Evolutionary conservation across 2,329 filamentous ascomycete genomes (phyloP).

Genomic region (Arthrobotrys sphaeroides): DNA sequence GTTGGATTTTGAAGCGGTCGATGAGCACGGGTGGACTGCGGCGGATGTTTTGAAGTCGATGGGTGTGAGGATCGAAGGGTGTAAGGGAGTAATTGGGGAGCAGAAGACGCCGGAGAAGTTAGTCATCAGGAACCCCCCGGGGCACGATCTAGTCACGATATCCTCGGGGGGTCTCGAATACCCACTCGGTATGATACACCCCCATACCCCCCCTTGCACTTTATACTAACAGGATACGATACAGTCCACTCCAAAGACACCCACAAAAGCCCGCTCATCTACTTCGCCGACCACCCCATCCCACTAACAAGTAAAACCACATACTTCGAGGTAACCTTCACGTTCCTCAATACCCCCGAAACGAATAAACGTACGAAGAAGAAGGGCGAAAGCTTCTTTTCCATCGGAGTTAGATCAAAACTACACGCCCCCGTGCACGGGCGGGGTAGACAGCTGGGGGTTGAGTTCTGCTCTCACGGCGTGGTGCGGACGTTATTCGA

Average conservation of each 20-base stretch:
- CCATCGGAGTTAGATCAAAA: neutral
- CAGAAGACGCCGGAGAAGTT: no score
- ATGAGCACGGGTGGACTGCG: neutral
- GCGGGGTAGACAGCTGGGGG: neutral
- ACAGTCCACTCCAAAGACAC: no score
- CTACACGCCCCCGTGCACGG: neutral
- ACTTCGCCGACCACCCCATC: neutral
- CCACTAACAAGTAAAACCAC: neutral
- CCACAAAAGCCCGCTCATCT: neutral
- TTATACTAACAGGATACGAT: no score
- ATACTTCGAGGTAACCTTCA: constrained; percentile 12
- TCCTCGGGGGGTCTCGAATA: no score
- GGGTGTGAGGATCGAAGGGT: neutral
- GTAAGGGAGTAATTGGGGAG: no score
- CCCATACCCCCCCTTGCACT: no score
- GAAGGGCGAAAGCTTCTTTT: neutral
- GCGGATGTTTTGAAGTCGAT: neutral
- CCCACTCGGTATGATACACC: no score
- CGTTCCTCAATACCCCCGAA: neutral
- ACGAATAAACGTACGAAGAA: no score
- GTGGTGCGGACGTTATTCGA: neutral
- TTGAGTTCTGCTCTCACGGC: neutral
- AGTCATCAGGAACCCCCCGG: no score
- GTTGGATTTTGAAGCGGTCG: neutral
- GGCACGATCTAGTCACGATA: no score